Evolutionary conservation across 2,329 filamentous ascomycete species (phyloP).

Genomic region (Pestalotiopsis fici): DNA sequence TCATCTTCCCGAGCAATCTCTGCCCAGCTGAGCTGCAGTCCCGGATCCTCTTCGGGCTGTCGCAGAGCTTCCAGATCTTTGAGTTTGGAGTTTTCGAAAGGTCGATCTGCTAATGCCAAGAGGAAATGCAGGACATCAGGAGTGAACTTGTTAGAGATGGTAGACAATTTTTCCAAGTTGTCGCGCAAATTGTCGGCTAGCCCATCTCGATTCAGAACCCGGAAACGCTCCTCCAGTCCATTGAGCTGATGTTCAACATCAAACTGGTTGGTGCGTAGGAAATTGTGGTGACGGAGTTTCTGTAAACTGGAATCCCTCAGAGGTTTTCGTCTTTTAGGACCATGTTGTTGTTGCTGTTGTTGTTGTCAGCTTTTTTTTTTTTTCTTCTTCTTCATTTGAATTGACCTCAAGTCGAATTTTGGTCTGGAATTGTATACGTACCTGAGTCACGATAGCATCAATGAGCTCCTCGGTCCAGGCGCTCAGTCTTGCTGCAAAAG

Average conservation of each 20-base stretch:
- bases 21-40: slow-evolving; percentile 68
- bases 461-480: slow-evolving; percentile 73
- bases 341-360: slow-evolving; percentile 26
- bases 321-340: slow-evolving; percentile 36
- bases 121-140: slow-evolving; percentile 81
- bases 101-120: slow-evolving; percentile 79
- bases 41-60: slow-evolving; percentile 42
- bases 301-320: slow-evolving; percentile 52
- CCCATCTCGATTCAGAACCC: slow-evolving; percentile 75
- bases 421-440: slow-evolving; percentile 31
- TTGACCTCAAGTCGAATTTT: not conserved
- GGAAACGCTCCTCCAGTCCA: slow-evolving; percentile 84
- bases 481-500: slow-evolving; percentile 66
- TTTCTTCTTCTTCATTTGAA: not conserved
- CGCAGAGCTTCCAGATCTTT: slow-evolving; percentile 60
- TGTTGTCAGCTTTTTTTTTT: slow-evolving; percentile 19
- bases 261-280: slow-evolving; percentile 74
- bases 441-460: slow-evolving; percentile 59
- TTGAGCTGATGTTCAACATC: slow-evolving; percentile 65
- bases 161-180: slow-evolving; percentile 61
- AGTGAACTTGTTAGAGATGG: slow-evolving; percentile 60
- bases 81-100: slow-evolving; percentile 69
- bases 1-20: slow-evolving; percentile 78
- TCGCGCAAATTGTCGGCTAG: slow-evolving; percentile 69
- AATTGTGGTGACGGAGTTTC: slow-evolving; percentile 54